Evolutionary conservation across 2,329 filamentous ascomycete genomes (phyloP).

Genomic region (Fusarium metavorans): DNA sequence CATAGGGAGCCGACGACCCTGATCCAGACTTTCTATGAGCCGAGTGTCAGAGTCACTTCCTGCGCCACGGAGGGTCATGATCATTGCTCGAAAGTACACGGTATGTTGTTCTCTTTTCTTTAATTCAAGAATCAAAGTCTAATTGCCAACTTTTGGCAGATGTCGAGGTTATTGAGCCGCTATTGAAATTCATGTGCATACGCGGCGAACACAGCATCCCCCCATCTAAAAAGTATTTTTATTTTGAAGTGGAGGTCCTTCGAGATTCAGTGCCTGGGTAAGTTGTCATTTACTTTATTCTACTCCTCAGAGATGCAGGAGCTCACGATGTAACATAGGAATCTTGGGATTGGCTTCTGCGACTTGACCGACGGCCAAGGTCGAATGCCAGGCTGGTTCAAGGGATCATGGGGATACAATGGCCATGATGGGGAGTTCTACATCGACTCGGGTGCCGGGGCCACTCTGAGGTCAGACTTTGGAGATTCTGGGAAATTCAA

Average conservation of each 20-base stretch:
- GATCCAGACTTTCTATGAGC: not conserved
- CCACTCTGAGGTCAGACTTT: not conserved
- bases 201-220: not conserved
- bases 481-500: not conserved
- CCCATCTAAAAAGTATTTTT: not conserved
- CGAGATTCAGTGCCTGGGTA: rapidly evolving
- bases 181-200: rapidly evolving
- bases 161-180: not conserved
- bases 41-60: not conserved
- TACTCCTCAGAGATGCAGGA: too few relatives aligned
- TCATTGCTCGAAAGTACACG: not conserved
- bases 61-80: not conserved
- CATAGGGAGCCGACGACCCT: not conserved
- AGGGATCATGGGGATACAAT: not conserved
- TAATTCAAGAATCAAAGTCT: not conserved
- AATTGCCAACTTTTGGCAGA: not conserved
- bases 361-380: rapidly evolving
- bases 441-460: not conserved
- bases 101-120: not conserved
- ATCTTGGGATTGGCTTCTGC: not conserved
- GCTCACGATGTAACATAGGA: rapidly evolving
- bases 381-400: not conserved
- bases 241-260: not conserved
- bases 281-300: not conserved
- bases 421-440: rapidly evolving